Percentiles rank a stretch among this genome's conserved stretches.
These are phyloP conservation scores for Candida germanica DNA, from an alignment of 805 yeast genomes.

Conservation along the genomic window DNA sequence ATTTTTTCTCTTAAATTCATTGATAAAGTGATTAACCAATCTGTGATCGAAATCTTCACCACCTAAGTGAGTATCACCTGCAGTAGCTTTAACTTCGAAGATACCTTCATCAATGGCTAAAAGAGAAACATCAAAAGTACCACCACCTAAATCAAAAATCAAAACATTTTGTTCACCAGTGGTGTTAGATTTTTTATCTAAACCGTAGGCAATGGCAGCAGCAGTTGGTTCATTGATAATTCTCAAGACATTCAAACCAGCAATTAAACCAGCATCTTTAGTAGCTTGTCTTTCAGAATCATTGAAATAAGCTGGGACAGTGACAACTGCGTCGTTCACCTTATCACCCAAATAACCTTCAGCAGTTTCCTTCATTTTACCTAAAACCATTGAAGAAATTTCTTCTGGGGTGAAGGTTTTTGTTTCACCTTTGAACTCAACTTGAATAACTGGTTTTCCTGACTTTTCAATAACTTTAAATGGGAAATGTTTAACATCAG, in stretches of 20 bases:
- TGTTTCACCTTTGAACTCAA: slow-evolving; percentile 83
- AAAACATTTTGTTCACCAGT: slow-evolving; percentile 75
- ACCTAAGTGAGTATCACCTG: slow-evolving; percentile 97
- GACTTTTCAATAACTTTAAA: slow-evolving; percentile 72
- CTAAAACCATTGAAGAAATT: slow-evolving; percentile 87
- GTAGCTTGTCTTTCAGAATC: slow-evolving; percentile 46
- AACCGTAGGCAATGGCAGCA: slow-evolving; percentile 46
- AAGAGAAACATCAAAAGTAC: slow-evolving; percentile 91
- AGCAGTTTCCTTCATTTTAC: slow-evolving; percentile 91
- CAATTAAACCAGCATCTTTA: slow-evolving; percentile 43
- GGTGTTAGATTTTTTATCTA: slow-evolving; percentile 51
- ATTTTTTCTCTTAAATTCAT: slow-evolving; percentile 94
- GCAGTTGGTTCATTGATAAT: slow-evolving; percentile 46
- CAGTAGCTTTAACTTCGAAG: slow-evolving; percentile 88
- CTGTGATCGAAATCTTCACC: slow-evolving; percentile 95
- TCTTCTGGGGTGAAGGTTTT: slow-evolving; percentile 92
- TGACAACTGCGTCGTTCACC: slow-evolving; percentile 55
- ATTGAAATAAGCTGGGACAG: slow-evolving; percentile 44
- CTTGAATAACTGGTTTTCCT: slow-evolving; percentile 86
- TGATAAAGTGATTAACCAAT: slow-evolving; percentile 82
- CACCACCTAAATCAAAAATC: slow-evolving; percentile 96
- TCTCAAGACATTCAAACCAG: slow-evolving; percentile 45
- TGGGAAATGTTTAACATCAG: slow-evolving; percentile 86
- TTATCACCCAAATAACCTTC: slow-evolving; percentile 83
- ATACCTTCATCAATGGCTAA: slow-evolving; percentile 88